Evolutionary conservation across 1,139 yeast genomes (phyloP).

Genomic region (Hyphopichia pseudoburtonii): DNA sequence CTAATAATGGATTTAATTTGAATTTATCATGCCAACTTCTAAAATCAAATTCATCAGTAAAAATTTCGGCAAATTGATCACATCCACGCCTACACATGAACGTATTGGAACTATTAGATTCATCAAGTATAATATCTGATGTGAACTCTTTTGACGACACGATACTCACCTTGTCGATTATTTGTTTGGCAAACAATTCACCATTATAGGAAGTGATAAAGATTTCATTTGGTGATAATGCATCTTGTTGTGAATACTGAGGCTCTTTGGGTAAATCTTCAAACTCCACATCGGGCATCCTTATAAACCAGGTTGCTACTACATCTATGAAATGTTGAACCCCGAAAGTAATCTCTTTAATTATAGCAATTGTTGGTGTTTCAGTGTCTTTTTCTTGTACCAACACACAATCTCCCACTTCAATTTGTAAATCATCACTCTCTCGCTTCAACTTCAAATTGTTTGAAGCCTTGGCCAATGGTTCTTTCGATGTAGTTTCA

Average conservation of each 20-base stretch:
- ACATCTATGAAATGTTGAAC: constrained; percentile 38
- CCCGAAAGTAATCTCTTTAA: constrained; percentile 44
- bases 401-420: constrained; percentile 41
- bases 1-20: constrained; percentile 22
- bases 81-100: constrained; percentile 42
- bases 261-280: constrained; percentile 14
- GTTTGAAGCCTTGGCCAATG: too few species aligned
- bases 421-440: constrained; percentile 36
- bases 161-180: constrained; percentile 34
- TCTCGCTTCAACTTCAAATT: constrained; percentile 24
- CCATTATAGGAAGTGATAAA: constrained; percentile 41
- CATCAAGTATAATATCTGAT: constrained; percentile 27
- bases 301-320: constrained; percentile 35
- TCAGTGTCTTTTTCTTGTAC: constrained; percentile 18
- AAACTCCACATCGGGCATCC: constrained; percentile 21
- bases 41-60: constrained; percentile 39
- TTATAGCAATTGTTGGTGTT: constrained; percentile 31
- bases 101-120: constrained; percentile 23
- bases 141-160: constrained; percentile 25
- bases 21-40: constrained; percentile 22
- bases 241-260: constrained; percentile 8
- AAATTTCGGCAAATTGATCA: constrained; percentile 29
- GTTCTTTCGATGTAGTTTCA: too few species aligned
- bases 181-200: constrained; percentile 28
- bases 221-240: constrained; percentile 30